phyloP scores from a whole-genome alignment of 768 basidiomycete genomes.

The Auriscalpium orientale region DNA sequence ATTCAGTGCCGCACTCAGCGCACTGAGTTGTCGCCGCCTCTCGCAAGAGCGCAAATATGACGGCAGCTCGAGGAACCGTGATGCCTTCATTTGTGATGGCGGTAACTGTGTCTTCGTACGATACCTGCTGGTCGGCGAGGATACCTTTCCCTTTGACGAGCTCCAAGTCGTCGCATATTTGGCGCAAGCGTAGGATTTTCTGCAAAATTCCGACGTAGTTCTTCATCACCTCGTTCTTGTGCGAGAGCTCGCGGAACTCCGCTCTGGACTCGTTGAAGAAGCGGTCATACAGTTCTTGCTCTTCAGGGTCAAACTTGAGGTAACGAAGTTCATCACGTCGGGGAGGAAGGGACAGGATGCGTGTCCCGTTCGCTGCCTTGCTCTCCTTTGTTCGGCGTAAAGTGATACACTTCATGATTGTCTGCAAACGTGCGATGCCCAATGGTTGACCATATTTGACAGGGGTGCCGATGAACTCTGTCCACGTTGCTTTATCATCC shows the following conservation, averaged over 20 bases:
- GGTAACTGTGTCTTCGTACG: conserved; percentile 72
- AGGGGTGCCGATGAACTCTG: conserved; percentile 84
- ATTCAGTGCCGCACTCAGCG: conserved; percentile 77
- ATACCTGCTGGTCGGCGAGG: conserved; percentile 38
- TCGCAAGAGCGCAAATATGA: conserved; percentile 78
- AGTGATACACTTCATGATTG: conserved; percentile 95
- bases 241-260: conserved; percentile 80
- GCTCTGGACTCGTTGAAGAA: conserved; percentile 89
- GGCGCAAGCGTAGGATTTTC: conserved; percentile 90
- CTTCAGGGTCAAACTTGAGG: conserved; percentile 76
- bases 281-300: conserved; percentile 79
- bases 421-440: conserved; percentile 89
- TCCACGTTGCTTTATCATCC: conserved; percentile 91
- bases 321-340: conserved; percentile 83
- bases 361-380: conserved; percentile 69
- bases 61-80: conserved; percentile 61
- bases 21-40: conserved; percentile 88
- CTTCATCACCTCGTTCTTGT: conserved; percentile 93
- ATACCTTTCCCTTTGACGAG: conserved; percentile 68
- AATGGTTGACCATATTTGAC: conserved; percentile 88
- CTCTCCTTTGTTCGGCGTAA: conserved; percentile 95
- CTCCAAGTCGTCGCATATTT: conserved; percentile 96
- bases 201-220: conserved; percentile 97
- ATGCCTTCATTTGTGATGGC: conserved; percentile 77
- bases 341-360: conserved; percentile 81